phyloP scores from a whole-genome alignment of 352 stramenopile species.

The Globisporangium barbulae region DNA sequence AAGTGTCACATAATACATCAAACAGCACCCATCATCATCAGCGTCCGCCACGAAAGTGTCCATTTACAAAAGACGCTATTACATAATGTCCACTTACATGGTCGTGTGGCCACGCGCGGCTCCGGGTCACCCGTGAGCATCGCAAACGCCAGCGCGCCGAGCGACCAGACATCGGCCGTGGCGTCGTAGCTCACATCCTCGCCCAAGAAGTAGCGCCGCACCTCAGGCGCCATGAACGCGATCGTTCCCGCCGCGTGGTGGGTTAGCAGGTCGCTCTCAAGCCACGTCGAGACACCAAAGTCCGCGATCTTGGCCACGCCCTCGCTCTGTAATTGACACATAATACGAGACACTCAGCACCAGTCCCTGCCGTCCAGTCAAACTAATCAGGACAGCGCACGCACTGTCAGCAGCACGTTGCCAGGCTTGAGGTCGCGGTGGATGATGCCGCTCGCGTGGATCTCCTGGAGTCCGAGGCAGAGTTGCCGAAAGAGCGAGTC shows the following conservation, averaged over 20 bases:
- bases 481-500: conserved; percentile 62
- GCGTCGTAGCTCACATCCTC: conserved; percentile 67
- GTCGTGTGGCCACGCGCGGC: conserved; percentile 60
- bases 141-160: conserved; percentile 65
- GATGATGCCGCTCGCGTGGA: conserved; percentile 62
- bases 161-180: conserved; percentile 75
- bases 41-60: background rate
- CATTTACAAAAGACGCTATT: background rate
- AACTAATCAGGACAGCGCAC: conserved; percentile 1
- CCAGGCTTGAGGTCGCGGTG: conserved; percentile 78
- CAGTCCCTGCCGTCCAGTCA: background rate
- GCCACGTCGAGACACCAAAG: conserved; percentile 79
- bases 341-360: background rate
- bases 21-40: background rate
- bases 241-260: conserved; percentile 74
- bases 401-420: conserved; percentile 72
- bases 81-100: conserved; percentile 28
- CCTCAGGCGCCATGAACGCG: conserved; percentile 79
- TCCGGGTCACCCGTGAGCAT: conserved; percentile 68
- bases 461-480: conserved; percentile 62
- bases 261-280: conserved; percentile 69
- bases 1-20: background rate
- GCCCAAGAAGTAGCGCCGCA: conserved; percentile 68
- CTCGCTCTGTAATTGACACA: conserved; percentile 36
- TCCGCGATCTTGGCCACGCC: conserved; percentile 72